These are phyloP conservation scores for Fremontodendron californicum DNA, from an alignment of 345 rosid genomes.

Conservation along the genomic window DNA sequence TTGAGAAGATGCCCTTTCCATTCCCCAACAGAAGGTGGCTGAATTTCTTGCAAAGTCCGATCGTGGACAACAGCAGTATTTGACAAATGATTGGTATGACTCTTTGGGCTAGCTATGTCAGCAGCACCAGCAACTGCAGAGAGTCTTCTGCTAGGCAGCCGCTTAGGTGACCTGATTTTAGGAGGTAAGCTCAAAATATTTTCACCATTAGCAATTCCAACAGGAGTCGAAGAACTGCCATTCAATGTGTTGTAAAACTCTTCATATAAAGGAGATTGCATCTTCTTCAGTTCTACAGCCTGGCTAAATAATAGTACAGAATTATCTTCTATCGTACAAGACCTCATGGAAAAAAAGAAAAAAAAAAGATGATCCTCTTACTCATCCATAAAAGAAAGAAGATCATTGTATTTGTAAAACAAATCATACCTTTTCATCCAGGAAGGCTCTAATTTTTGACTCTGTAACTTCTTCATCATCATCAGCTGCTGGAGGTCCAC, in stretches of 20 bases:
- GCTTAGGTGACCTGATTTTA: conserved; percentile 72
- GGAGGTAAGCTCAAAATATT: conserved; percentile 34
- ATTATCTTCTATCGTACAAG: conserved; percentile 1
- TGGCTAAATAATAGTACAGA: conserved; percentile 16
- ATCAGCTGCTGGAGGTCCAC: conserved; percentile 44
- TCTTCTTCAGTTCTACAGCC: conserved; percentile 76
- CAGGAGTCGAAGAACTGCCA: too few species aligned
- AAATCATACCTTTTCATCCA: conserved; percentile 72
- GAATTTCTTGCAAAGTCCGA: conserved; percentile 53
- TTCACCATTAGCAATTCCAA: too few species aligned
- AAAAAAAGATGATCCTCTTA: conserved; percentile 10
- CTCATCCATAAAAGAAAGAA: background rate
- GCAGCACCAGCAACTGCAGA: conserved; percentile 46
- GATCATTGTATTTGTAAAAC: conserved; percentile 4
- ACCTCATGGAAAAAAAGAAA: background rate
- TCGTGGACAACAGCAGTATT: conserved; percentile 31
- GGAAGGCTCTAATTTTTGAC: conserved; percentile 77
- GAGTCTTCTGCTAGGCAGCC: conserved; percentile 72
- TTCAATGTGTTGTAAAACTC: too few species aligned
- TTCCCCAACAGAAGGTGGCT: conserved; percentile 42
- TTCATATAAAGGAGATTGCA: conserved; percentile 22
- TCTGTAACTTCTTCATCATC: conserved; percentile 84
- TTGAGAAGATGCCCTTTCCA: conserved; percentile 40
- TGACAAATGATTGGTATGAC: conserved; percentile 29
- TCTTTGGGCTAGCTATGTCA: conserved; percentile 37